These are phyloP conservation scores for Penicillium antarcticum DNA, from an alignment of 495 filamentous ascomycete genomes.

Conservation along the genomic window DNA sequence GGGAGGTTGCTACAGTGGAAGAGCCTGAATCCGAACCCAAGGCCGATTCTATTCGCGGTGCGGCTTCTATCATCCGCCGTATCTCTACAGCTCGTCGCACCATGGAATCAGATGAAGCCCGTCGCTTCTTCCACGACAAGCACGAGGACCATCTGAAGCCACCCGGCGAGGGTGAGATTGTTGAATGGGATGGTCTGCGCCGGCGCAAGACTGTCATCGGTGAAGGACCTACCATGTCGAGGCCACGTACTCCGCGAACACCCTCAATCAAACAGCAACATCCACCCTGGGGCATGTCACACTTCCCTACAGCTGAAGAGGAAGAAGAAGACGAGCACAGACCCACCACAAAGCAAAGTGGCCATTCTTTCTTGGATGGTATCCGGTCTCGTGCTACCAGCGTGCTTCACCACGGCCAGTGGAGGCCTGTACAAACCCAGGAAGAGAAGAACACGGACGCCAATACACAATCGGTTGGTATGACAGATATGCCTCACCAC, in stretches of 20 bases:
- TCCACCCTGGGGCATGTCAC: constrained; percentile 85
- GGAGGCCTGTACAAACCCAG: constrained; percentile 30
- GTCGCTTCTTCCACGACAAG: constrained; percentile 74
- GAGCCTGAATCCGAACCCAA: constrained; percentile 95
- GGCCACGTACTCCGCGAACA: constrained; percentile 24
- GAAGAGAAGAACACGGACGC: constrained; percentile 18
- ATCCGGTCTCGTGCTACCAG: constrained; percentile 51
- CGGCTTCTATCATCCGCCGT: constrained; percentile 83
- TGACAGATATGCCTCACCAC: constrained; percentile 11
- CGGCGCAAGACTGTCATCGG: constrained; percentile 71
- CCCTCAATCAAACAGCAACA: constrained; percentile 53
- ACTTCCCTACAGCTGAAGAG: constrained; percentile 56
- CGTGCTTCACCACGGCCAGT: constrained; percentile 29
- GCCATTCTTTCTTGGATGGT: constrained; percentile 52
- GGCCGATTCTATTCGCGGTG: constrained; percentile 90
- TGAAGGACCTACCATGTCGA: constrained; percentile 40
- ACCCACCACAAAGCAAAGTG: constrained; percentile 31
- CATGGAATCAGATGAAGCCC: constrained; percentile 78
- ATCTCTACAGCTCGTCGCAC: constrained; percentile 73
- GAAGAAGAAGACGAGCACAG: constrained; percentile 41
- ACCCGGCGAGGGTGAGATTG: constrained; percentile 68
- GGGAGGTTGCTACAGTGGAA: constrained; percentile 89
- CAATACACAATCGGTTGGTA: neutral
- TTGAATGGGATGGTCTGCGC: constrained; percentile 93
- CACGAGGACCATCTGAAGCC: constrained; percentile 67